Evolutionary conservation across 164 flowering plant genomes (phyloP).

Genomic region (Annona squamosa): DNA sequence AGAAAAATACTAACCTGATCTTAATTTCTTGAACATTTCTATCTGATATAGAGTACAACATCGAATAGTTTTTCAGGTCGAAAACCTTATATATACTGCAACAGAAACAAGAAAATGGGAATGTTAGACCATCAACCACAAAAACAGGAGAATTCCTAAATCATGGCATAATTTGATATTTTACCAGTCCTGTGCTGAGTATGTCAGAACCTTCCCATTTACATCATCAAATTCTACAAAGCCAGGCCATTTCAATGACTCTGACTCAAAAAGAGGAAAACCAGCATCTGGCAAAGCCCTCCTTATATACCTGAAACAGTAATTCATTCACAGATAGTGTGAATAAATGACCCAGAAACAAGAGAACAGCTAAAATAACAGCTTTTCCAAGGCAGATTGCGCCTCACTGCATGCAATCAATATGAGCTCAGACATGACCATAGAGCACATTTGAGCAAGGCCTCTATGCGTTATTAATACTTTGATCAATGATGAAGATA

Average conservation of each 20-base stretch:
- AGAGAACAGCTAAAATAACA: too few relatives aligned
- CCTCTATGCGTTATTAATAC: neutral
- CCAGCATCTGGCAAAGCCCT: constrained; percentile 90
- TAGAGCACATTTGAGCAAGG: neutral
- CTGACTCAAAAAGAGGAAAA: constrained; percentile 87
- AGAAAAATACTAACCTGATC: constrained; percentile 54
- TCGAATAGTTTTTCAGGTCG: constrained; percentile 83
- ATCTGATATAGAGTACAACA: constrained; percentile 92
- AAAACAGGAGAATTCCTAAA: neutral
- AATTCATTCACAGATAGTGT: neutral
- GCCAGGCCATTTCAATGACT: constrained; percentile 95
- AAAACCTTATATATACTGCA: constrained; percentile 87
- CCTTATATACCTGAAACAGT: constrained; percentile 54
- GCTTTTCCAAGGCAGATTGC: neutral
- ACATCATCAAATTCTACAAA: constrained; percentile 99
- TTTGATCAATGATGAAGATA: neutral
- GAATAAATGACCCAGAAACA: neutral
- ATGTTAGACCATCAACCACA: constrained; percentile 6
- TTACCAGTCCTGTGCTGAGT: constrained; percentile 86
- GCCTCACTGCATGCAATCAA: neutral
- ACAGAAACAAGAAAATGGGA: constrained; percentile 1
- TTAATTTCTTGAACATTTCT: constrained; percentile 92
- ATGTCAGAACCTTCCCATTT: constrained; percentile 92
- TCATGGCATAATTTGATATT: neutral
- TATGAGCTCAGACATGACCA: neutral